These are phyloP conservation scores for Didymella segeticola DNA, from an alignment of 2,329 filamentous ascomycete genomes.

Conservation along the genomic window DNA sequence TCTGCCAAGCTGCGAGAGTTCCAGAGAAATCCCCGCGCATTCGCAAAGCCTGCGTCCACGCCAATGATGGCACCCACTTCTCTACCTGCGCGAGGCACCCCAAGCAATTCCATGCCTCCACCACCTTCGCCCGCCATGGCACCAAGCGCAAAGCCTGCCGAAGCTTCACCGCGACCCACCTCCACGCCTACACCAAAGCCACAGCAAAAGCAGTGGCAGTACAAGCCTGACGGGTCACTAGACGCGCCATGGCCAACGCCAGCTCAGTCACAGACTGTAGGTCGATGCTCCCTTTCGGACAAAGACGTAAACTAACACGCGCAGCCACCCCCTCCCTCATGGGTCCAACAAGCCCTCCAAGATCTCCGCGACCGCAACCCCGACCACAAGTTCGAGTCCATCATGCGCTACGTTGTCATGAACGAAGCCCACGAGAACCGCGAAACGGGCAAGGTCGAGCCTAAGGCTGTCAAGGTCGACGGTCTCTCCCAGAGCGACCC, in stretches of 20 bases:
- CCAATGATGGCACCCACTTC: slow-evolving; percentile 55
- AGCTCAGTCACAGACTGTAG: slow-evolving; percentile 68
- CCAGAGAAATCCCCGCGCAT: slow-evolving; percentile 61
- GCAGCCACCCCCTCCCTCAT: slow-evolving; percentile 80
- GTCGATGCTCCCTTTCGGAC: slow-evolving; percentile 44
- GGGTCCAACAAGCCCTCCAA: slow-evolving; percentile 79
- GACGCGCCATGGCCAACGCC: slow-evolving; percentile 68
- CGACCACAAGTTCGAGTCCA: slow-evolving; percentile 82
- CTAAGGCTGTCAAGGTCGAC: slow-evolving; percentile 61
- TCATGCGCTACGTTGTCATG: slow-evolving; percentile 88
- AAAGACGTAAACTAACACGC: slow-evolving; percentile 20
- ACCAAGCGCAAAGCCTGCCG: slow-evolving; percentile 42
- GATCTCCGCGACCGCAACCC: slow-evolving; percentile 74
- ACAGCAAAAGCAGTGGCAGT: slow-evolving; percentile 43
- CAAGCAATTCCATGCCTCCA: slow-evolving; percentile 64
- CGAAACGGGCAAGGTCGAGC: slow-evolving; percentile 63
- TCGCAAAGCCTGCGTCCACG: slow-evolving; percentile 51
- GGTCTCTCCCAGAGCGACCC: slow-evolving; percentile 56
- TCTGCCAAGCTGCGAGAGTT: slow-evolving; percentile 74
- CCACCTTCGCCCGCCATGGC: slow-evolving; percentile 56
- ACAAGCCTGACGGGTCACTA: slow-evolving; percentile 63
- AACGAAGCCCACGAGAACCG: slow-evolving; percentile 58
- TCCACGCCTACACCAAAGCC: slow-evolving; percentile 48
- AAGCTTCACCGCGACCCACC: slow-evolving; percentile 39
- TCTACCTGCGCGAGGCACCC: slow-evolving; percentile 58